phyloP scores from a whole-genome alignment of 495 filamentous ascomycete genomes.

The Amorphotheca resinae region DNA sequence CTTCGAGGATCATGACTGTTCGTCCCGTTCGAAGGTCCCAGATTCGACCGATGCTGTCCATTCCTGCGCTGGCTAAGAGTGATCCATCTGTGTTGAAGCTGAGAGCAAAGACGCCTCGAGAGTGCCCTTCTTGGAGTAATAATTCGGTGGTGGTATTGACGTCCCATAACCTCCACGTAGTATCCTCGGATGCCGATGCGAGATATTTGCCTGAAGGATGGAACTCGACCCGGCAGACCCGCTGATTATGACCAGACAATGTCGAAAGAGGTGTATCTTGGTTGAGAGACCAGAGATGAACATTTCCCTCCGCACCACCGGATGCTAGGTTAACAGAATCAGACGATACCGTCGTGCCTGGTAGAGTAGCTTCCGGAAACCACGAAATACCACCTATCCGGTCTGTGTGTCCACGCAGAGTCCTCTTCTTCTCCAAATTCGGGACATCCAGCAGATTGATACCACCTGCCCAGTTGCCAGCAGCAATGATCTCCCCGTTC shows the following conservation, averaged over 20 bases:
- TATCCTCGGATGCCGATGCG: conserved; percentile 90
- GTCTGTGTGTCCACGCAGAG: conserved; percentile 70
- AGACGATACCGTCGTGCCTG: conserved; percentile 51
- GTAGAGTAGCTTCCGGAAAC: conserved; percentile 73
- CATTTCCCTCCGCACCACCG: conserved; percentile 76
- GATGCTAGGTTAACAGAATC: conserved; percentile 77
- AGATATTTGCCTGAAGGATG: conserved; percentile 86
- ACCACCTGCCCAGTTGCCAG: conserved; percentile 82
- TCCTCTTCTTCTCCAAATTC: conserved; percentile 60
- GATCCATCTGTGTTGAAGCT: conserved; percentile 85
- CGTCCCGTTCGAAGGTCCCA: conserved; percentile 95
- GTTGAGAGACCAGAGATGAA: conserved; percentile 83
- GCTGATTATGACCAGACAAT: conserved; percentile 70
- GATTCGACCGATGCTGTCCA: conserved; percentile 88
- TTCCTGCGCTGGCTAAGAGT: conserved; percentile 74
- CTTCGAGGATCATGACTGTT: conserved; percentile 91
- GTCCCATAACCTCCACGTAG: conserved; percentile 96
- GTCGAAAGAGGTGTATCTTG: conserved; percentile 75
- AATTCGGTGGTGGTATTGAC: conserved; percentile 73
- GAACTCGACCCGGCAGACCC: conserved; percentile 86
- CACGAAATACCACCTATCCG: conserved; percentile 84
- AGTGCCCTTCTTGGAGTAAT: conserved; percentile 88
- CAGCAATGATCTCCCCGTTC: conserved; percentile 69
- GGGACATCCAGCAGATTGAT: conserved; percentile 79
- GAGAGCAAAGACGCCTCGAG: conserved; percentile 78